These are phyloP conservation scores for Durio zibethinus DNA, from an alignment of 345 rosid genomes.

Conservation along the genomic window DNA sequence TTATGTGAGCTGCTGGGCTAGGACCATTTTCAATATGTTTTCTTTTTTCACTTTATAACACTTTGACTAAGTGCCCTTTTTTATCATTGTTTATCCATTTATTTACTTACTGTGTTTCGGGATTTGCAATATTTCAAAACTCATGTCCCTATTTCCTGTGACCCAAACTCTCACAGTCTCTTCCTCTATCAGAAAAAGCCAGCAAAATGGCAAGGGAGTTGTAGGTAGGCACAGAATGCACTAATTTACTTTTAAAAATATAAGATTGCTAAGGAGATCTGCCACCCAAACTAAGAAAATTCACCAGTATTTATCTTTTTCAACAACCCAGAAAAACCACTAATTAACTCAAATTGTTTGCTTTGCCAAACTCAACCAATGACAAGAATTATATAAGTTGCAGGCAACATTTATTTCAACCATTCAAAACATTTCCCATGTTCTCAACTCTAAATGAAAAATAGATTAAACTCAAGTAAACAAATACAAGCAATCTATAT, in stretches of 20 bases:
- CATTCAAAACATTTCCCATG: background rate
- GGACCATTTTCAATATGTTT: background rate
- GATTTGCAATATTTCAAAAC: too few species aligned
- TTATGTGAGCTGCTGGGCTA: background rate
- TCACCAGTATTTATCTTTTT: background rate
- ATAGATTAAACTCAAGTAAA: background rate
- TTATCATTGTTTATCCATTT: too few species aligned
- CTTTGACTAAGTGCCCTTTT: background rate
- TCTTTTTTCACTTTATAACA: background rate
- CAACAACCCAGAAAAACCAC: background rate
- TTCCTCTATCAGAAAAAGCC: background rate
- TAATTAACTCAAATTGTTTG: background rate
- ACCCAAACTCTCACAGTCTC: background rate
- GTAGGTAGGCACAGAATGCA: background rate
- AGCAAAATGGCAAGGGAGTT: background rate
- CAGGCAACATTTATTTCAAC: background rate
- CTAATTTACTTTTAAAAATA: too few species aligned
- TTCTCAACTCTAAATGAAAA: background rate
- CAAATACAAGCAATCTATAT: background rate
- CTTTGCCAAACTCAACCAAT: background rate
- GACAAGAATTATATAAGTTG: background rate
- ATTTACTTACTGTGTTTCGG: too few species aligned
- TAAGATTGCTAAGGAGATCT: background rate
- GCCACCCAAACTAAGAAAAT: background rate
- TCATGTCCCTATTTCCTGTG: too few species aligned